Evolutionary conservation across 2,329 filamentous ascomycete species (phyloP).

Genomic region (Fusarium xyrophilum): DNA sequence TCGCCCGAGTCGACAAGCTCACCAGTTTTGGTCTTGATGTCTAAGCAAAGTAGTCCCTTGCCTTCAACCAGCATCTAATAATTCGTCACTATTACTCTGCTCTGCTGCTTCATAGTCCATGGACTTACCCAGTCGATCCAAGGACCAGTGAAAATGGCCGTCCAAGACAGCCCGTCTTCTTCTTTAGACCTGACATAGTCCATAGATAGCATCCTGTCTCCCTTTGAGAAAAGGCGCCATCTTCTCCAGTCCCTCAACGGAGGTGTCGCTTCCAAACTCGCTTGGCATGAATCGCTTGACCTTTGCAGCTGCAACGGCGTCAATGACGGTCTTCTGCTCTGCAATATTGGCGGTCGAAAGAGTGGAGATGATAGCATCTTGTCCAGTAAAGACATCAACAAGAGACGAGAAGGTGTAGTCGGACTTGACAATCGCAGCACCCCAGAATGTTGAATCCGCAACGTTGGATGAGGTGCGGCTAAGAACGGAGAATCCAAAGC

Average conservation of each 20-base stretch:
- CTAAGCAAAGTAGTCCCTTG: neutral
- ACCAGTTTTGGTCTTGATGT: neutral
- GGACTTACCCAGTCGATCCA: constrained; percentile 5
- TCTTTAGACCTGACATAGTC: constrained; percentile 7
- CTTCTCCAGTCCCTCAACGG: neutral
- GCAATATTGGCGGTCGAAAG: constrained; percentile 8
- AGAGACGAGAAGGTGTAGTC: neutral
- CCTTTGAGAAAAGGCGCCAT: constrained; percentile 14
- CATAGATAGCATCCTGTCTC: neutral
- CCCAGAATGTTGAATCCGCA: fast-evolving
- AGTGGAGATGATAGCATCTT: constrained; percentile 4
- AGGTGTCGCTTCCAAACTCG: constrained; percentile 11
- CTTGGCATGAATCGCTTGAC: constrained; percentile 12
- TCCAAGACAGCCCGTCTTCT: neutral
- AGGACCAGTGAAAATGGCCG: neutral
- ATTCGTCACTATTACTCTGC: fast-evolving
- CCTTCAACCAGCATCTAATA: neutral
- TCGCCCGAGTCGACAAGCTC: constrained; percentile 1
- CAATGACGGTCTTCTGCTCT: constrained; percentile 1
- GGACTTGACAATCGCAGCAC: neutral
- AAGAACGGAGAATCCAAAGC: fast-evolving
- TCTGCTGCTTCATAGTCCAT: fast-evolving
- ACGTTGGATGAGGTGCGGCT: neutral
- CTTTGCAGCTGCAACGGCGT: constrained; percentile 3
- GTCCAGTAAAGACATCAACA: fast-evolving